Conservation (phyloP, 106 monocot genomes). For the Acorus gramineus region DNA sequence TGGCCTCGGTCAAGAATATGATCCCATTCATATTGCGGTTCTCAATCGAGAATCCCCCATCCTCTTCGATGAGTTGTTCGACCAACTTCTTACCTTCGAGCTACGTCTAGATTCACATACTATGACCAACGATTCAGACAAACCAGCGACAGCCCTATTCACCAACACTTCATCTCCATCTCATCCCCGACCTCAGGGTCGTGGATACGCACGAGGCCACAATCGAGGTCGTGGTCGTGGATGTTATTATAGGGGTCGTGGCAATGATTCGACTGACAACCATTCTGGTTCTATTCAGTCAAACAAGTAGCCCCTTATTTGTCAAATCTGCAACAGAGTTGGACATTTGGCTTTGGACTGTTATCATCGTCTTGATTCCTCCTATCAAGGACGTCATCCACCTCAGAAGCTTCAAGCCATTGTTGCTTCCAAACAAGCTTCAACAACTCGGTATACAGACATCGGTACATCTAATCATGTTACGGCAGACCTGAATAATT, state of each 20-base stretch:
- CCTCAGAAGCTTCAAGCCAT: slow-evolving; percentile 3
- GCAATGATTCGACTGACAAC: too few species aligned
- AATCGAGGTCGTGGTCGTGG: too few species aligned
- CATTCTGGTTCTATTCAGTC: too few species aligned
- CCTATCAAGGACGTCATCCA: background rate
- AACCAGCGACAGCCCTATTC: background rate
- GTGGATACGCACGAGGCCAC: too few species aligned
- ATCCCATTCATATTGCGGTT: background rate
- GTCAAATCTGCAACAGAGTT: too few species aligned
- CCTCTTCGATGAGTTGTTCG: background rate
- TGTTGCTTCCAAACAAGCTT: slow-evolving; percentile 4
- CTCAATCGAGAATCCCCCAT: background rate
- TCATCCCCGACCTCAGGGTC: too few species aligned
- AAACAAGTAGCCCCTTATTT: too few species aligned
- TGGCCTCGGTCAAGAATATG: slow-evolving; percentile 1
- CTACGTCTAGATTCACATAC: background rate
- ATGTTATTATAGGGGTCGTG: too few species aligned
- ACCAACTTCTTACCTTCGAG: slow-evolving; percentile 1
- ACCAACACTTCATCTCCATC: background rate
- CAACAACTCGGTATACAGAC: background rate
- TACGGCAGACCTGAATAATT: background rate
- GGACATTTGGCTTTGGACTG: background rate
- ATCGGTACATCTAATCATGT: background rate
- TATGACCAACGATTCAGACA: background rate
- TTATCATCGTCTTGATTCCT: background rate